Base-by-base conservation (phyloP, 805 yeast species). In the Ogataea allantospora region DNA sequence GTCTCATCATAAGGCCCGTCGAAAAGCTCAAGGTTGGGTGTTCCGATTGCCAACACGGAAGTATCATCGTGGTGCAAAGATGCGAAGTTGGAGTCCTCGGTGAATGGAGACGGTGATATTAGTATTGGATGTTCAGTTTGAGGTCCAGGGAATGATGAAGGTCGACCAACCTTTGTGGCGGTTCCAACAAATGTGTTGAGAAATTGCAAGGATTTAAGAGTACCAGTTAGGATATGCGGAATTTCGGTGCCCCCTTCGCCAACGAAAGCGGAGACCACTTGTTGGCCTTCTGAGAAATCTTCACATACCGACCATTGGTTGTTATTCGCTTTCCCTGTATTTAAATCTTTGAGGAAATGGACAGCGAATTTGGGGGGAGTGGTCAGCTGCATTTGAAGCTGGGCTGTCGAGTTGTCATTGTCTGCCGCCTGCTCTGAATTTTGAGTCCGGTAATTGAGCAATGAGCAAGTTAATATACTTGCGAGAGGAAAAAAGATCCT, bases 251-350 rank as follows among this genome's bases (percentile, higher is more conserved):
- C 85, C 3, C 78, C 78, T 20, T 71, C 75, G 12, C 71, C 70
- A 20, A 70, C 65, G 54, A 67, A 77, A 0, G 93, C 91, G 41
- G 71, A 73, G 38, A 77, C 77, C 5, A 85, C 93, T 55, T 84
- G 91, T 52, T 82, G 88, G 10, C 86, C 89, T 51, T 84, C 93
- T 42, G 87, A 79, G 48, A 85, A 85, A 60, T 85, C 95, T 41
- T 83, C 91, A 60, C 91, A 83, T 17, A 83, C 79, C 1, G 85
- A 79, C 89, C 89, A 82, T 50, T 78, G 84, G 55, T 80, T 80
- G 16, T 70, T 58, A 46, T 72, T 67, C 26, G 71, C 67, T 44
- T 70, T 70, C 2, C 65, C 65, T 6, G 66, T 55, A 5, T 54
- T 57, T 35, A 70, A 70, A 12, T 77, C 76, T 49, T 75, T 72